A percentile compares a stretch with the other conserved stretches of the same genome.
Conservation (phyloP, 495 filamentous ascomycete genomes). For the Penicillium waksmanii region DNA sequence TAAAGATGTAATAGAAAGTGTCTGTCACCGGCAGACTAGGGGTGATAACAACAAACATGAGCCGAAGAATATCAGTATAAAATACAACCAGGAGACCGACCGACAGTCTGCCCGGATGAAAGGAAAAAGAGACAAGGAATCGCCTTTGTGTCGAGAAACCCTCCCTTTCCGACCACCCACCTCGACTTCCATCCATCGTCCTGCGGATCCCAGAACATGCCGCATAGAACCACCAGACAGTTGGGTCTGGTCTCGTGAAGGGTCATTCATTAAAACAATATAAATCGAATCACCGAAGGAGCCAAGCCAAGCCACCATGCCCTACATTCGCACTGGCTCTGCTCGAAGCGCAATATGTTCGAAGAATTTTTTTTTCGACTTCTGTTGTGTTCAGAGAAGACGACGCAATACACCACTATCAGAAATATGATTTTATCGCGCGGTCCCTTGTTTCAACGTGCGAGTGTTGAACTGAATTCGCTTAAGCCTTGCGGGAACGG, state of each 20-base stretch:
- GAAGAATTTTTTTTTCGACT: constrained; percentile 20
- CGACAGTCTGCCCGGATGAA: constrained; percentile 22
- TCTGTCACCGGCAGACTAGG: constrained; percentile 30
- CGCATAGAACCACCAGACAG: constrained; percentile 33
- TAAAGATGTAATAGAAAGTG: constrained; percentile 24
- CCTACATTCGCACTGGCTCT: constrained; percentile 8
- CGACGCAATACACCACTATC: constrained; percentile 1
- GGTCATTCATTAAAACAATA: constrained; percentile 52
- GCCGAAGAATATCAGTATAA: constrained; percentile 37
- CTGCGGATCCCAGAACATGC: constrained; percentile 26
- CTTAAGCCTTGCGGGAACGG: constrained; percentile 55
- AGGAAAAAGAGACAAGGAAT: constrained; percentile 12
- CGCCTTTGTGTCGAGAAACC: constrained; percentile 9
- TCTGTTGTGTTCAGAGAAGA: not conserved
- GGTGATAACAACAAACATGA: constrained; percentile 39
- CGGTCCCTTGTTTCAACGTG: not conserved
- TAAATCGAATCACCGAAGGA: constrained; percentile 31
- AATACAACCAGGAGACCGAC: constrained; percentile 32
- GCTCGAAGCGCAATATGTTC: constrained; percentile 19
- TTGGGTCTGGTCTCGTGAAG: constrained; percentile 44
- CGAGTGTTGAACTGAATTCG: constrained; percentile 4
- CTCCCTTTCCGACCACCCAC: constrained; percentile 4
- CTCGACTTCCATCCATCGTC: constrained; percentile 10
- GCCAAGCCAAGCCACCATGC: constrained; percentile 8
- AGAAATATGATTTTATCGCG: not conserved